Evolutionary conservation across 805 yeast genomes (phyloP).

Genomic region (Candida tallmaniae): DNA sequence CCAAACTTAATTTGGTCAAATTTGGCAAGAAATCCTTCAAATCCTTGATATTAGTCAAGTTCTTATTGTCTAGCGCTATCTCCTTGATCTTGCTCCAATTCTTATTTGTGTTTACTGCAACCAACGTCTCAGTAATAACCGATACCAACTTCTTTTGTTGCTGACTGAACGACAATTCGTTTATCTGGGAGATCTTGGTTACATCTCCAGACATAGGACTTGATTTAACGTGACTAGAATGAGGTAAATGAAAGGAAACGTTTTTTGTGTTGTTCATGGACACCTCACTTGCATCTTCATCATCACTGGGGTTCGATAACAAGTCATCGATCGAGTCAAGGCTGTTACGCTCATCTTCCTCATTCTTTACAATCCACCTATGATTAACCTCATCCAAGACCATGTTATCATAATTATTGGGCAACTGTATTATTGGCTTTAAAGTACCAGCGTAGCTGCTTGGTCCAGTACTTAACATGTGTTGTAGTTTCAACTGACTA

Average conservation of each 20-base stretch:
- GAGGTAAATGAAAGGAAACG: constrained; percentile 40
- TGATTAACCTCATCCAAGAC: constrained; percentile 25
- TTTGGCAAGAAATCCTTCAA: constrained; percentile 43
- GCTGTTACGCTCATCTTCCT: constrained; percentile 18
- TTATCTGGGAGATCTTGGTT: constrained; percentile 39
- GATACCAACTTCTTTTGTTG: constrained; percentile 41
- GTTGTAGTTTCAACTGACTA: constrained; percentile 29
- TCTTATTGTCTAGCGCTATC: constrained; percentile 30
- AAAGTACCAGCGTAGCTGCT: constrained; percentile 22
- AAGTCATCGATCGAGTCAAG: constrained; percentile 39
- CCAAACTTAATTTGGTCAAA: constrained; percentile 34
- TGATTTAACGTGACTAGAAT: constrained; percentile 9
- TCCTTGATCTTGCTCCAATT: constrained; percentile 41
- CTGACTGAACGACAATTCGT: constrained; percentile 46
- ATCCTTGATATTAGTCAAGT: constrained; percentile 39
- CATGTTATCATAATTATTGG: constrained; percentile 32
- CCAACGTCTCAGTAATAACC: constrained; percentile 40
- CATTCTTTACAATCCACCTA: constrained; percentile 24
- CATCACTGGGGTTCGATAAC: constrained; percentile 6
- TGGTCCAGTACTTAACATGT: constrained; percentile 2
- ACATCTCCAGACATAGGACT: constrained; percentile 22
- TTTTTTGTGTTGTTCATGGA: constrained; percentile 15
- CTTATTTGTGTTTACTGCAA: constrained; percentile 19
- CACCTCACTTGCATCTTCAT: constrained; percentile 1
- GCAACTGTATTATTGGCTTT: constrained; percentile 29